Conservation (phyloP, 192 early-diverging fungal species). For the Umbelopsis sp. region DNA sequence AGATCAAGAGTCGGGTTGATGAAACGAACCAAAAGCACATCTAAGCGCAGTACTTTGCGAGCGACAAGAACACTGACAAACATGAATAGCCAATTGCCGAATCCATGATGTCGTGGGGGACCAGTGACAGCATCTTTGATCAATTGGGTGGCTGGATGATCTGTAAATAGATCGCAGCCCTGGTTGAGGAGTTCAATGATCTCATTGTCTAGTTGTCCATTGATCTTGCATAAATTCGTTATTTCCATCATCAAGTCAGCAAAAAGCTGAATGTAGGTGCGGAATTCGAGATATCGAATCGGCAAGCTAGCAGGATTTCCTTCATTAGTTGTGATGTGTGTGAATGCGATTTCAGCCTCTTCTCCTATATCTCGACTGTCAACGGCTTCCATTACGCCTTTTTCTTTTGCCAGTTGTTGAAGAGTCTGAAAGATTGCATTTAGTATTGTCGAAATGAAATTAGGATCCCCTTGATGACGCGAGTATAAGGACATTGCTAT, state of each 20-base stretch:
- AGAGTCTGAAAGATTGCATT: slow-evolving; percentile 16
- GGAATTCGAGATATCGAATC: not conserved
- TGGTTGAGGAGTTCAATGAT: slow-evolving; percentile 22
- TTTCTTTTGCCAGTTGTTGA: slow-evolving; percentile 19
- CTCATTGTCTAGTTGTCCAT: slow-evolving; percentile 32
- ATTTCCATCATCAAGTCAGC: slow-evolving; percentile 31
- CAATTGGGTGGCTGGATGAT: slow-evolving; percentile 8
- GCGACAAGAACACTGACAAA: not conserved
- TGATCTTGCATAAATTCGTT: slow-evolving; percentile 19
- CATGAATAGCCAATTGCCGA: slow-evolving; percentile 16
- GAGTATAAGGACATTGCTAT: not conserved
- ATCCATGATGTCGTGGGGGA: not conserved
- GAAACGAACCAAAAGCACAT: slow-evolving; percentile 8
- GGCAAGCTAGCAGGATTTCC: not conserved
- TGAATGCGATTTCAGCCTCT: not conserved
- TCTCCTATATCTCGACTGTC: slow-evolving; percentile 2
- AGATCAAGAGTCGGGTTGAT: slow-evolving; percentile 15
- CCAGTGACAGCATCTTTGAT: slow-evolving; percentile 18
- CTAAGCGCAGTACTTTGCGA: not conserved
- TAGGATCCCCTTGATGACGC: not conserved
- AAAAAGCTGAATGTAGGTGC: slow-evolving; percentile 6
- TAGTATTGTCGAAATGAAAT: slow-evolving; percentile 14
- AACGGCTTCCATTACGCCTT: not conserved
- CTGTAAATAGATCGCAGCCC: slow-evolving; percentile 7
- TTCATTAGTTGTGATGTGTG: not conserved